Evolutionary conservation across 352 stramenopile species (phyloP), one percentile per base, ranked within the genome.

Genomic region (Phytophthora hybrid): DNA sequence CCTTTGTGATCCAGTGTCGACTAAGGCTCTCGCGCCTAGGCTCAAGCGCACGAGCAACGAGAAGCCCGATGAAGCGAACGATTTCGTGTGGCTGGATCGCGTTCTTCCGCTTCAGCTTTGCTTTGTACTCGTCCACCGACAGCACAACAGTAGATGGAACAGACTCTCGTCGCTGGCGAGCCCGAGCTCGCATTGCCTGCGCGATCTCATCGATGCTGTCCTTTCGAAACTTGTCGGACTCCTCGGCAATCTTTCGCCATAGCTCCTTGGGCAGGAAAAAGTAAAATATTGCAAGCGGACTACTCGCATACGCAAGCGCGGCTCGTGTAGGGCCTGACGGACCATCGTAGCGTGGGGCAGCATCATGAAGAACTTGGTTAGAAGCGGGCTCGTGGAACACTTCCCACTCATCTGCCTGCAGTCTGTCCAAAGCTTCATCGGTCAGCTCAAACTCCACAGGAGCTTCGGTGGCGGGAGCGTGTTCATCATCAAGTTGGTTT

Each of bases 41-140:
- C 26, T 62, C 37, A 2, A 69, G 62, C 8, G 62, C 16, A n/a
- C 62, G 41, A 1, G 52, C 41, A n/a, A 31, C 26, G 26, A 31
- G 26, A 10, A 41, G 11, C 8, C 34, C 61, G 8, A 61, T 61
- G 32, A 68, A 59, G 3, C 37, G n/a, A 10, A 68, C 51, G 19
- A 68, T 26, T 13, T 61, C 21, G 18, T 61, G 61, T 1, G 49
- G 61, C 37, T 60, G 61, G 4, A 68, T 60, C 26, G 26, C 26
- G 5, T 55, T 26, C 19, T 68, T 61, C 9, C 26, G 4, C 26
- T 6, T 31, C 26, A 31, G 26, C 2, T 31, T 31, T 31, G 21
- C n/a, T 26, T 39, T 61, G 52, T 54, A 44, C 51, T 55, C 60
- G 1, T 66, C 60, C 9, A 66, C 47, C 10, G 49, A 67, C 0